These are phyloP conservation scores for Microsporum canis DNA, from an alignment of 2,329 filamentous ascomycete genomes.

Conservation along the genomic window DNA sequence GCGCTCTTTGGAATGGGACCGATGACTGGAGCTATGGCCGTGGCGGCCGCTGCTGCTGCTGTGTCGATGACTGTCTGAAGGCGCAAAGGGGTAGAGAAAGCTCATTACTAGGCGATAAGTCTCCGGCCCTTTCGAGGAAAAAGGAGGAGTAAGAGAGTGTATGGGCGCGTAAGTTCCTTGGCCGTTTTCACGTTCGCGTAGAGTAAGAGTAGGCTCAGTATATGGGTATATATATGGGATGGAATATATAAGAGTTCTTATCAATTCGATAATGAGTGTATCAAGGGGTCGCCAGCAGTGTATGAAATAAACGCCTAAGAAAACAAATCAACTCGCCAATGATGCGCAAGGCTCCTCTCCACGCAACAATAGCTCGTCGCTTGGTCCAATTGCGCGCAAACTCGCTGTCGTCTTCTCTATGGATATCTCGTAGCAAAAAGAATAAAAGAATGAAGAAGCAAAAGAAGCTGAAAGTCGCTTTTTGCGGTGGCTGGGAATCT, in stretches of 20 bases:
- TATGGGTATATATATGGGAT: background rate
- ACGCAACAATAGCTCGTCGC: background rate
- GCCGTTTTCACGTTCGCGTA: too few relatives aligned
- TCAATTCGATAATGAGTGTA: background rate
- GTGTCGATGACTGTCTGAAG: background rate
- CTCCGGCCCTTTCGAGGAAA: background rate
- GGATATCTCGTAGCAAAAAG: background rate
- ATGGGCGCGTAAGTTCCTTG: too few relatives aligned
- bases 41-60: background rate
- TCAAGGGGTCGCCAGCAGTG: background rate
- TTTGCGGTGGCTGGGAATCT: background rate
- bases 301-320: background rate
- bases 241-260: background rate
- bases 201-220: background rate
- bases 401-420: background rate
- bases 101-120: background rate
- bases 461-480: background rate
- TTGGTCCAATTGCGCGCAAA: background rate
- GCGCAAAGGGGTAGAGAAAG: conserved; percentile 5
- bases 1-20: conserved; percentile 15
- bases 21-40: background rate
- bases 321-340: background rate
- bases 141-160: background rate
- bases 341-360: background rate
- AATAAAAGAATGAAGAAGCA: background rate